These are phyloP conservation scores for Xylaria scruposa DNA, from an alignment of 495 filamentous ascomycete species.

Conservation along the genomic window DNA sequence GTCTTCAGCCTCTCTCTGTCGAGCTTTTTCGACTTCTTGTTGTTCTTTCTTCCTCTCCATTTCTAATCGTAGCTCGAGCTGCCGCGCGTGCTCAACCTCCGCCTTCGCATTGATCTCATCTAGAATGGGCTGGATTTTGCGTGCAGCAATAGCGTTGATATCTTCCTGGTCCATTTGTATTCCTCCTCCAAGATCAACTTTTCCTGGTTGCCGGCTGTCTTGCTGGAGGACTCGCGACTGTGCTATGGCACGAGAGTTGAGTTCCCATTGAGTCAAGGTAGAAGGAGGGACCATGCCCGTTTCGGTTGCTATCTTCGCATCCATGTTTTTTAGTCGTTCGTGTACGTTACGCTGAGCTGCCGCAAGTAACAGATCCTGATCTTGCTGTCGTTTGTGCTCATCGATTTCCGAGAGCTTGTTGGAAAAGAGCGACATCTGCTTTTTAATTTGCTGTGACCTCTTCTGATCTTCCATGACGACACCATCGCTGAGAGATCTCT, in stretches of 20 bases:
- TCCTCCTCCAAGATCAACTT: conserved; percentile 81
- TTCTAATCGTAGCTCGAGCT: conserved; percentile 58
- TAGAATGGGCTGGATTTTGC: conserved; percentile 85
- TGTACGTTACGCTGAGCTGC: conserved; percentile 85
- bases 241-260: conserved; percentile 71
- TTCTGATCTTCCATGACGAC: conserved; percentile 68
- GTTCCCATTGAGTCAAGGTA: conserved; percentile 77
- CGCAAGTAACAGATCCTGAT: conserved; percentile 76
- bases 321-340: conserved; percentile 76
- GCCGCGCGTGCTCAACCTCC: conserved; percentile 67
- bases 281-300: conserved; percentile 77
- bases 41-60: conserved; percentile 56
- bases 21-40: conserved; percentile 49
- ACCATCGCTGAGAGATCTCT: conserved; percentile 74
- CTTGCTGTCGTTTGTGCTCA: conserved; percentile 72
- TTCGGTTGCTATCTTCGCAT: conserved; percentile 76
- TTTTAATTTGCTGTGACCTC: conserved; percentile 73
- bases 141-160: conserved; percentile 79
- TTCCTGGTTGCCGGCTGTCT: conserved; percentile 59
- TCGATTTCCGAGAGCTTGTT: conserved; percentile 73
- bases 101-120: conserved; percentile 84
- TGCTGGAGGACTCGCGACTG: conserved; percentile 68
- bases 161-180: conserved; percentile 79
- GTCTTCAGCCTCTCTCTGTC: conserved; percentile 54
- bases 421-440: conserved; percentile 79